Base-by-base conservation (phyloP, 495 filamentous ascomycete genomes). In the Tuber melanosporum region DNA sequence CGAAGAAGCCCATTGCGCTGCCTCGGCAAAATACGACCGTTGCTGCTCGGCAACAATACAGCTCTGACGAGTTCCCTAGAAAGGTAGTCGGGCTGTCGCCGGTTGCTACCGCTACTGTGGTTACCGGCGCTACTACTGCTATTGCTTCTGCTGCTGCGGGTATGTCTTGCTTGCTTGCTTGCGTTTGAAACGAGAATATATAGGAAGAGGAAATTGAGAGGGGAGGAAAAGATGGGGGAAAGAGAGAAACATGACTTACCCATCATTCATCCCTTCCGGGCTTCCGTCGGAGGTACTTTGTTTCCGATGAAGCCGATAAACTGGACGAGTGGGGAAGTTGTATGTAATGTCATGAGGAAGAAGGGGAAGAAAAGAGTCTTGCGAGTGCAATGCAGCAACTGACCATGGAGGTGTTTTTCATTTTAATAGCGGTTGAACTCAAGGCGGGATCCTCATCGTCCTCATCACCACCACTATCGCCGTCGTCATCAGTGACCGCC, bases 71-170 rank as follows among this genome's bases (percentile, higher is more conserved):
- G 57, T 36, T 66, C 4, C 57, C 26, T 32, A 26, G 32, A 66
- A 66, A 17, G 57, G 17, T 19, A 1, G 26, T 36, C 15, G 57
- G 57, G 14, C 6, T 19, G 57, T 66, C 57, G 26, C 26, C 57
- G 14, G 57, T 66, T 66, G 26, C 26, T 1, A 36, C 39, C 75
- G 8, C n/a, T 78, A 10, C 44, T 78, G 12, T 71, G 70, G 72
- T 36, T 44, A 39, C 77, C 75, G 45, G 79, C 79, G 57, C 12
- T 79, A 43, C 32, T 77, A 12, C 78, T 75, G 42, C 42, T 72
- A 26, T 72, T 49, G 42, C 69, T 74, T 62, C 47, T 78, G 6
- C 78, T 77, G 66, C 46, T 39, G 42, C 57, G 70, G 62, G 78
- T 80, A 72, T 69, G 77, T 72, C 47, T 46, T 32, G 57, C 57